A percentile compares a stretch with the other conserved stretches of the same genome.
phyloP scores from a whole-genome alignment of 495 filamentous ascomycete genomes.

The Lophiotrema nucula region DNA sequence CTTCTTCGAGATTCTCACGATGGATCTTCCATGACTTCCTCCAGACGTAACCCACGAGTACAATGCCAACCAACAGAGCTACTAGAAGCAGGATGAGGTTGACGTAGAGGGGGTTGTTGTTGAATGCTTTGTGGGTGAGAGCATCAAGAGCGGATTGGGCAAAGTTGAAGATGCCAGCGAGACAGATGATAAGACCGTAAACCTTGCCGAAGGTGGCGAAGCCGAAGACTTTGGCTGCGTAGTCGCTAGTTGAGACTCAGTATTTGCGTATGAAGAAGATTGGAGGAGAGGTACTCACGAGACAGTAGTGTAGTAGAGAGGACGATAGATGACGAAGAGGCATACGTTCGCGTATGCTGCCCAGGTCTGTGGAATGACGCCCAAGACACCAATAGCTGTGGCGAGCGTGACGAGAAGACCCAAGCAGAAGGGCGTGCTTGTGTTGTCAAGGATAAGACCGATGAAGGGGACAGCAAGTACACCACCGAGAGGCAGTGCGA shows the following conservation, averaged over 20 bases:
- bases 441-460: conserved; percentile 75
- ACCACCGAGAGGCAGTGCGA: conserved; percentile 84
- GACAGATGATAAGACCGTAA: conserved; percentile 90
- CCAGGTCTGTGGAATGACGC: conserved; percentile 65
- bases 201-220: conserved; percentile 94
- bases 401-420: conserved; percentile 67
- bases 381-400: conserved; percentile 74
- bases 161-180: conserved; percentile 85
- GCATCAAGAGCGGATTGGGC: conserved; percentile 79
- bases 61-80: conserved; percentile 51
- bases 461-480: conserved; percentile 85
- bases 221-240: conserved; percentile 92
- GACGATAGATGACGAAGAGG: conserved; percentile 76
- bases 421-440: conserved; percentile 73
- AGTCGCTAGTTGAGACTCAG: conserved; percentile 59
- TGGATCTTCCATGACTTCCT: conserved; percentile 36
- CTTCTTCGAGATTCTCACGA: conserved; percentile 39
- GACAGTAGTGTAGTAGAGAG: conserved; percentile 74
- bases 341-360: conserved; percentile 77
- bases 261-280: neutral
- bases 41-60: conserved; percentile 41
- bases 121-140: conserved; percentile 70
- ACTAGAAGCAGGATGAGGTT: conserved; percentile 65
- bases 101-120: conserved; percentile 72
- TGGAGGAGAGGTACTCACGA: conserved; percentile 48